Evolutionary conservation across 495 filamentous ascomycete species (phyloP), one percentile per base, ranked within the genome.

Genomic region (Lasiosphaeria hispida): DNA sequence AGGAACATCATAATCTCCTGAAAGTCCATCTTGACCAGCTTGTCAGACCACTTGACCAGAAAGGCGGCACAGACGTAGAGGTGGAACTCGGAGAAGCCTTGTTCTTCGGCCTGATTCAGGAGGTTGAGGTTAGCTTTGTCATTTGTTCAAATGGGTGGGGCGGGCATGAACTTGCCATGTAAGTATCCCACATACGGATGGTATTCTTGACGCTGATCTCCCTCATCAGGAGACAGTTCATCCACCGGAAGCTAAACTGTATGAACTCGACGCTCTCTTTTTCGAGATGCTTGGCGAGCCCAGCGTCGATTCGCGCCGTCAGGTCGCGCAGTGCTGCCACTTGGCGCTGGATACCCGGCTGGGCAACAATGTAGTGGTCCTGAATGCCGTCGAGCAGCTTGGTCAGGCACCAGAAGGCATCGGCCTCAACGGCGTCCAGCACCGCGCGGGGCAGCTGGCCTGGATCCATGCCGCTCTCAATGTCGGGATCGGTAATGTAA

Each of bases 1-100:
- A 98, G 77, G 66, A 97, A 98, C 93, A 97, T 97, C 94, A 98
- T 97, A 54, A 96, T 85, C 69, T 96, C 93, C 79, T 96, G 80
- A 63, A 96, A 98, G 71, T 98, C 94, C 94, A 97, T 97, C 73
- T 95, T 96, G 34, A 91, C 83, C 40, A 98, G 81, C 67, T 92
- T 88, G 62, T 94, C 88, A 11, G 93, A 92, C 94, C 94, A 98
- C 71, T 97, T 97, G 34, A 97, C 94, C n/a, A 98, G 79, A 68
- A 98, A 97, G 45, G 94, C 94, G 52, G 94, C 94, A 70, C 94
- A 98, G 34, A 98, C 94, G 72, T 98, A 98, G 55, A 98, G 81
- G 68, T 98, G 94, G 72, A 98, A 98, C 59, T 93, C 87, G 0
- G 92, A 96, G 77, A 98, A 98, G 60, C 94, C 95, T 78, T 96